These are phyloP conservation scores for Prunus campanulata DNA, from an alignment of 306 rosid genomes.

Conservation along the genomic window DNA sequence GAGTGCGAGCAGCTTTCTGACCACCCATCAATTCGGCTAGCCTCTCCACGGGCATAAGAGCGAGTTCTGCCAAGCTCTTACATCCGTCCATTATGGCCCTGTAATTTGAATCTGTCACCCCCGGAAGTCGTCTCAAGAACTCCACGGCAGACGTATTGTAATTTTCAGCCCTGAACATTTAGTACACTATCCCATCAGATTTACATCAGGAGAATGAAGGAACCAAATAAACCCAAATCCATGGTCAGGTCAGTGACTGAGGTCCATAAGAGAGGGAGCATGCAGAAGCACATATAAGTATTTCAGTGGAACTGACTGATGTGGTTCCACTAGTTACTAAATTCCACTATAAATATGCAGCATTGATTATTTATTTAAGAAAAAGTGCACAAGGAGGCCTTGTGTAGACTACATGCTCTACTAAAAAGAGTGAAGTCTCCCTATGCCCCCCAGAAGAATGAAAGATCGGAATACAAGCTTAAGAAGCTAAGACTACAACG, in stretches of 20 bases:
- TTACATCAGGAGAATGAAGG: background rate
- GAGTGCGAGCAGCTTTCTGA: conserved; percentile 88
- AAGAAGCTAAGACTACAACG: background rate
- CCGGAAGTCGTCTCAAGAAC: conserved; percentile 91
- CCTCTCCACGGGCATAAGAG: conserved; percentile 76
- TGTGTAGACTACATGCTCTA: background rate
- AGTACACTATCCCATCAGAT: conserved; percentile 12
- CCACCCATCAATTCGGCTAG: conserved; percentile 86
- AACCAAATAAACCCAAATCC: background rate
- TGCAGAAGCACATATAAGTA: background rate
- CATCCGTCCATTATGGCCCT: conserved; percentile 87
- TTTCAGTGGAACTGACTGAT: background rate
- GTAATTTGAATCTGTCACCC: conserved; percentile 85
- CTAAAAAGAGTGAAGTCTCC: background rate
- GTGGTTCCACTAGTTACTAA: background rate
- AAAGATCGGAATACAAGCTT: background rate
- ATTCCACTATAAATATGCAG: background rate
- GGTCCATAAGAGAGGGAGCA: background rate
- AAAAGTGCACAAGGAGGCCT: background rate
- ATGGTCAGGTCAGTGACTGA: background rate
- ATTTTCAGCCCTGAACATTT: conserved; percentile 73
- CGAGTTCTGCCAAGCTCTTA: conserved; percentile 86
- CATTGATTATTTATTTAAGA: background rate
- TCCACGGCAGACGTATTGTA: conserved; percentile 93
- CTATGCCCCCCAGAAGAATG: background rate